Percentiles rank a stretch among this genome's conserved stretches.
These are phyloP conservation scores for Trichophyton rubrum DNA, from an alignment of 2,329 filamentous ascomycete genomes.

Conservation along the genomic window DNA sequence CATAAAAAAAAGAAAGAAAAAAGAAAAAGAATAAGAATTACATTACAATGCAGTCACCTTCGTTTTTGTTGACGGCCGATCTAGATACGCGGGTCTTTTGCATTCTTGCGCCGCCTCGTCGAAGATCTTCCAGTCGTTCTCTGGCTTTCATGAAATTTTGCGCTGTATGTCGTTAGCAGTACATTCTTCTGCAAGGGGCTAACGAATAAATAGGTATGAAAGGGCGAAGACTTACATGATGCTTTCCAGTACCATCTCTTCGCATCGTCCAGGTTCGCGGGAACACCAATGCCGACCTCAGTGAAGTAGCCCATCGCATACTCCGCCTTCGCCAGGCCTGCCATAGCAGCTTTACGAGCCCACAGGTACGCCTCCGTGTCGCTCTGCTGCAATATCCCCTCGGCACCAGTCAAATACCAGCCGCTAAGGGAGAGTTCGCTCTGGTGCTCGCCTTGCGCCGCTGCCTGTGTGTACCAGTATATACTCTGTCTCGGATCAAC, in stretches of 20 bases:
- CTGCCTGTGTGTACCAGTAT: conserved; percentile 85
- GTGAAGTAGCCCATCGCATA: conserved; percentile 98
- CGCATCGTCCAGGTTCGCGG: conserved; percentile 80
- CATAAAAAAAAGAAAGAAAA: neutral
- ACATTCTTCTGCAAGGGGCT: neutral
- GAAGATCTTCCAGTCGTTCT: conserved; percentile 83
- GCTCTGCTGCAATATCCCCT: conserved; percentile 77
- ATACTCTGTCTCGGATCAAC: conserved; percentile 79
- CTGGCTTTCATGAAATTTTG: conserved; percentile 91
- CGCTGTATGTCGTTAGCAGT: conserved; percentile 40
- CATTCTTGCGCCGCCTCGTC: conserved; percentile 59
- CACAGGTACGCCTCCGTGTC: conserved; percentile 95
- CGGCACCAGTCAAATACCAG: conserved; percentile 90
- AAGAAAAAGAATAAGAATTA: conserved; percentile 29
- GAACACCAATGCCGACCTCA: conserved; percentile 82
- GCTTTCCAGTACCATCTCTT: conserved; percentile 98
- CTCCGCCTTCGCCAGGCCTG: conserved; percentile 82
- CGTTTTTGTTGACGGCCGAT: conserved; percentile 68
- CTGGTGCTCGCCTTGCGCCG: conserved; percentile 87
- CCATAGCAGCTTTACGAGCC: conserved; percentile 83
- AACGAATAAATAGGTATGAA: neutral
- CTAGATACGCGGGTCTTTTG: conserved; percentile 69
- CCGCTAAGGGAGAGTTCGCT: conserved; percentile 71
- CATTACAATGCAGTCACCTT: conserved; percentile 82
- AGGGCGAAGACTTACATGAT: conserved; percentile 57